A percentile compares a stretch with the other conserved stretches of the same genome.
phyloP scores from a whole-genome alignment of 139 green algal genomes.

The Micractinium conductrix region DNA sequence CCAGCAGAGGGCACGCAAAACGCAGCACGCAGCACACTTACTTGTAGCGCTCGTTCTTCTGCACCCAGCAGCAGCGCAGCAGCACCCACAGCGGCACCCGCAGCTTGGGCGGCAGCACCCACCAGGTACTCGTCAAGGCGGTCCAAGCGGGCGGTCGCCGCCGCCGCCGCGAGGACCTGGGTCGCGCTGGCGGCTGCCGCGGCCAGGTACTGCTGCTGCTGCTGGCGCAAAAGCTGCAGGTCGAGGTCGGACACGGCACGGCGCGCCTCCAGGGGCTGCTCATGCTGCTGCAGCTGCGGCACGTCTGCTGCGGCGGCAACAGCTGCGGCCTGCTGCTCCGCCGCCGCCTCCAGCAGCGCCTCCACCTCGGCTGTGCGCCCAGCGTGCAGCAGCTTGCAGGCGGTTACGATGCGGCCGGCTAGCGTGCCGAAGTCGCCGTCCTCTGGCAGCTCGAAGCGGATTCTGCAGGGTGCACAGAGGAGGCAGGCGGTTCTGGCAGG shows the following conservation, averaged over 20 bases:
- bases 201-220: slow-evolving; percentile 30
- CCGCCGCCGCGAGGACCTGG: not conserved
- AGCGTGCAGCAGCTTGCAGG: slow-evolving; percentile 84
- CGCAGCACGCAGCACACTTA: not conserved
- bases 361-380: slow-evolving; percentile 66
- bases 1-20: no score
- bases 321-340: slow-evolving; percentile 24
- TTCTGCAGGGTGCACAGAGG: slow-evolving; percentile 60
- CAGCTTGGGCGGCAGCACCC: not conserved
- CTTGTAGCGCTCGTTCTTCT: not conserved
- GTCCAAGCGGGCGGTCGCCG: slow-evolving; percentile 40
- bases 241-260: slow-evolving; percentile 4
- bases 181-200: not conserved
- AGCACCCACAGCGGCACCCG: not conserved
- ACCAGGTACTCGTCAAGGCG: slow-evolving; percentile 76
- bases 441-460: slow-evolving; percentile 59
- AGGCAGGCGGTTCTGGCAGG: no score
- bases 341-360: slow-evolving; percentile 59
- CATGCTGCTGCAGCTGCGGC: not conserved
- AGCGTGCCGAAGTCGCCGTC: slow-evolving; percentile 63
- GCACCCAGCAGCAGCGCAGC: not conserved
- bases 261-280: not conserved
- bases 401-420: slow-evolving; percentile 75
- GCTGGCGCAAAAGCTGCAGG: slow-evolving; percentile 27
- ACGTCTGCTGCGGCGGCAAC: not conserved